These are phyloP conservation scores for Chaetomiaceae sp. DNA, from an alignment of 2,329 filamentous ascomycete genomes.

Conservation along the genomic window DNA sequence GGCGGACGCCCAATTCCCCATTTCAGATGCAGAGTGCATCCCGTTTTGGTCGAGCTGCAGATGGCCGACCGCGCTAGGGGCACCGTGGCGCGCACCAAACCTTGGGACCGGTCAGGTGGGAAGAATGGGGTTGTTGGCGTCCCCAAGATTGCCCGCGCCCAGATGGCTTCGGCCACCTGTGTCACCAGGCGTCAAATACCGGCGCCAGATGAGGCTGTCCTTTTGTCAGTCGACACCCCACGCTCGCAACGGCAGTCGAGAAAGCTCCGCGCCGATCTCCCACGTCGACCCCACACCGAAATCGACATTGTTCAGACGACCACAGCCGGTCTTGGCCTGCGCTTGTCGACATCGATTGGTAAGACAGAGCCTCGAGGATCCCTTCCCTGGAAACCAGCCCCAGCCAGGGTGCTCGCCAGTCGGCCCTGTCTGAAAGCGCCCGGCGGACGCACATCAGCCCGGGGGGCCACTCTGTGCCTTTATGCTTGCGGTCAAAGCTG, in stretches of 20 bases:
- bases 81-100: slow-evolving; percentile 20
- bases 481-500: background rate
- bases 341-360: background rate
- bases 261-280: slow-evolving; percentile 14
- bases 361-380: background rate
- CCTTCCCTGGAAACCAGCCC: background rate
- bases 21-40: slow-evolving; percentile 1
- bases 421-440: background rate
- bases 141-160: too few relatives aligned
- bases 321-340: background rate
- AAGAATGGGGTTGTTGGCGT: background rate
- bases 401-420: background rate
- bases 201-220: background rate
- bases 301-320: background rate
- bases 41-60: slow-evolving; percentile 28
- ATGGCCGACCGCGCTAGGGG: slow-evolving; percentile 17
- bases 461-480: background rate
- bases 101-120: slow-evolving; percentile 20
- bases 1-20: slow-evolving; percentile 7
- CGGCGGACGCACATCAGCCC: background rate
- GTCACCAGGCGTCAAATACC: background rate
- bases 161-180: background rate
- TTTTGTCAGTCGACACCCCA: slow-evolving; percentile 6
- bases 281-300: slow-evolving; percentile 11
- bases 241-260: slow-evolving; percentile 4